Evolutionary conservation across 495 filamentous ascomycete genomes (phyloP), one percentile per base, ranked within the genome.

Genomic region (Neurospora sp.): DNA sequence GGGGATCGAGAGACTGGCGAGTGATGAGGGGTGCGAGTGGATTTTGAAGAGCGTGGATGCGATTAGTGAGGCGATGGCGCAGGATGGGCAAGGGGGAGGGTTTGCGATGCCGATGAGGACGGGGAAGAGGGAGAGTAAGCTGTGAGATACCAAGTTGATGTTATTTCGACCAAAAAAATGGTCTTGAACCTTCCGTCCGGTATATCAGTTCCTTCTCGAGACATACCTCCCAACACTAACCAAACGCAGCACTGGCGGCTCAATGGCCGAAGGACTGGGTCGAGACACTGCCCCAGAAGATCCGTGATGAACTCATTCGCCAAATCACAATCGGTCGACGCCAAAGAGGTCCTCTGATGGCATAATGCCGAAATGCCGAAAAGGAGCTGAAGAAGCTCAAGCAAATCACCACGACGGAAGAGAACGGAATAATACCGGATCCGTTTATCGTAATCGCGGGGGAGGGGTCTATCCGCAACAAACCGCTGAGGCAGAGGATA

Each of bases 1-100:
- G 37, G 79, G 69, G 37, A 48, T 81, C 4, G 74, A 73, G 70
- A 77, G 73, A 89, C 76, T 94, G 75, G 90, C 90, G 2, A 86
- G 83, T 44, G 90, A 94, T 75, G 91, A 92, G 75, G 92, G 92
- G 3, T 89, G 89, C 75, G 80, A 85, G 68, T 94, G 92, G 92
- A 81, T 93, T 35, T 74, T 94, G 79, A 84, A 86, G 71, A 89
- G 86, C 73, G 87, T 94, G 41, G 92, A 94, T 82, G 79, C 80
- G 41, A 88, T 94, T 76, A 87, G 92, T 0, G 84, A 87, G 76
- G 86, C 86, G 1, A 88, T 94, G 76, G 84, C 90, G 9, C 81
- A 83, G 45, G 45, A 53, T 7, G 45, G 45, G 20, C 0, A 6
- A 8, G 87, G 84, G 48, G 83, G 88, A 9, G 88, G 83, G 40